phyloP scores from a whole-genome alignment of 495 filamentous ascomycete genomes.

The Penicillium waksmanii region DNA sequence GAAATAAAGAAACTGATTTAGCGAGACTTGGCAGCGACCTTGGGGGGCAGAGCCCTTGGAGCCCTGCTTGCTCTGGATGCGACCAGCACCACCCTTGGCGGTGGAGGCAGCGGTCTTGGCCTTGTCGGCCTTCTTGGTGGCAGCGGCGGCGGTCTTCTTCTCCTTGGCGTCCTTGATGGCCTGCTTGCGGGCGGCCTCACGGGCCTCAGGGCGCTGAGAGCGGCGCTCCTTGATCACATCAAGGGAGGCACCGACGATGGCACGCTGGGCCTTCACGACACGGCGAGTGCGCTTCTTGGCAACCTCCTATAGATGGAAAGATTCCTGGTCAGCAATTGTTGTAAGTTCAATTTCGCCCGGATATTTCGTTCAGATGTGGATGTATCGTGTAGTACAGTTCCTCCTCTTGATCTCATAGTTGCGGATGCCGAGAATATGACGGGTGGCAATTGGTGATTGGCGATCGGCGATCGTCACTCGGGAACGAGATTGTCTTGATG shows the following conservation, averaged over 20 bases:
- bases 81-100: slow-evolving; percentile 69
- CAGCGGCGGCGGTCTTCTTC: slow-evolving; percentile 85
- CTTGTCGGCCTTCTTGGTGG: slow-evolving; percentile 99
- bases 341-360: neutral
- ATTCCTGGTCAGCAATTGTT: slow-evolving; percentile 44
- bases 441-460: neutral
- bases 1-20: slow-evolving; percentile 59
- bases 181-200: slow-evolving; percentile 82
- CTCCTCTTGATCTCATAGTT: slow-evolving; percentile 26
- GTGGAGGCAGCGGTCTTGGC: slow-evolving; percentile 77
- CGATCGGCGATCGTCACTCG: slow-evolving; percentile 1
- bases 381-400: slow-evolving; percentile 8
- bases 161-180: slow-evolving; percentile 97
- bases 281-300: slow-evolving; percentile 99
- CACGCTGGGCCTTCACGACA: slow-evolving; percentile 97
- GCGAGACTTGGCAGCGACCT: slow-evolving; percentile 86
- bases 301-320: slow-evolving; percentile 73
- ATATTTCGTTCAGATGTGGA: slow-evolving; percentile 2
- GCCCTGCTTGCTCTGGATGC: slow-evolving; percentile 94
- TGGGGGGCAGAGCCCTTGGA: slow-evolving; percentile 85
- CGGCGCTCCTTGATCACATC: slow-evolving; percentile 99
- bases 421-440: slow-evolving; percentile 8
- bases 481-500: neutral
- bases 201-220: slow-evolving; percentile 88
- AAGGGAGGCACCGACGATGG: slow-evolving; percentile 97